These are phyloP conservation scores for Leccinum solheimii DNA, from an alignment of 1,284 basidiomycete species.

Conservation along the genomic window DNA sequence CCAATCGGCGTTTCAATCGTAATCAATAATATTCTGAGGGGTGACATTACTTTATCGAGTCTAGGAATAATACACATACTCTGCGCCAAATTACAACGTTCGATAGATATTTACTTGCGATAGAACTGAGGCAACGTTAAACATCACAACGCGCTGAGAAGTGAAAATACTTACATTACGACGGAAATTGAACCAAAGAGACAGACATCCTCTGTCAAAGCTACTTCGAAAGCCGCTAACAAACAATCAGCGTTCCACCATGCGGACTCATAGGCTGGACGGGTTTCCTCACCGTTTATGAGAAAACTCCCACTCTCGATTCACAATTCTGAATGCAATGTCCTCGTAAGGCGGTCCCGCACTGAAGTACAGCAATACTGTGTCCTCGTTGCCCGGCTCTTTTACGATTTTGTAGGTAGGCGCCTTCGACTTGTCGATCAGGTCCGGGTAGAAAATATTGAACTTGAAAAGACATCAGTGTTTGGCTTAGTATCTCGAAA, in stretches of 20 bases:
- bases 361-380: slow-evolving; percentile 89
- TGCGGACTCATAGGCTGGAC: background rate
- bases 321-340: slow-evolving; percentile 97
- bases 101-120: slow-evolving; percentile 48
- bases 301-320: slow-evolving; percentile 97
- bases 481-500: slow-evolving; percentile 17
- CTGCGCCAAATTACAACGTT: slow-evolving; percentile 10
- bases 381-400: slow-evolving; percentile 92
- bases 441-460: slow-evolving; percentile 94
- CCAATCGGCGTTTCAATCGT: slow-evolving; percentile 7
- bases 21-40: slow-evolving; percentile 14
- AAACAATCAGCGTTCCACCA: slow-evolving; percentile 16
- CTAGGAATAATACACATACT: slow-evolving; percentile 18
- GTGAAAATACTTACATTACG: slow-evolving; percentile 64
- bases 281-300: slow-evolving; percentile 72
- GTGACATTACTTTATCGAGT: slow-evolving; percentile 29
- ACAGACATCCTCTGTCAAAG: slow-evolving; percentile 83
- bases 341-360: slow-evolving; percentile 99
- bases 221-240: slow-evolving; percentile 79
- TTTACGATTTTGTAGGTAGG: slow-evolving; percentile 94
- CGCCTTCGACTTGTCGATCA: slow-evolving; percentile 95
- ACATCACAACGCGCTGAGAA: slow-evolving; percentile 11
- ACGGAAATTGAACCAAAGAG: slow-evolving; percentile 86
- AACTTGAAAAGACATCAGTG: slow-evolving; percentile 52
- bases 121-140: slow-evolving; percentile 57